phyloP scores from a whole-genome alignment of 73 alveolate species.

The Paramecium caudatum region DNA sequence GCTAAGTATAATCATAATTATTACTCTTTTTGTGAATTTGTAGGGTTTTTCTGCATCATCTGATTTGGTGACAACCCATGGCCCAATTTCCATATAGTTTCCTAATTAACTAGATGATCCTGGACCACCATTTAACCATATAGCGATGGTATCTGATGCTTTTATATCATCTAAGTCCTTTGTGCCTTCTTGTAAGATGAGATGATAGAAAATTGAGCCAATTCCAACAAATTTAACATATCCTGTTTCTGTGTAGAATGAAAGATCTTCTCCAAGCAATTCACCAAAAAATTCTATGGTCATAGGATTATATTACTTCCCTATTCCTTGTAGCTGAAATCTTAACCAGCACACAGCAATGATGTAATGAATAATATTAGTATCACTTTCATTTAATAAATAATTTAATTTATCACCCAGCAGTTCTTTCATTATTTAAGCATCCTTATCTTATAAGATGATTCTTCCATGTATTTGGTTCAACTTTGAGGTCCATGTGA shows the following conservation, averaged over 20 bases:
- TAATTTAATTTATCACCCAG: slow-evolving; percentile 27
- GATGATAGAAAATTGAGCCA: slow-evolving; percentile 13
- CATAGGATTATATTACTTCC: background rate
- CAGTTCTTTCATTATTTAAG: slow-evolving; percentile 90
- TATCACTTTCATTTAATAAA: slow-evolving; percentile 2
- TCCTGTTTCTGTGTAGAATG: slow-evolving; percentile 58
- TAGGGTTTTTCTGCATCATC: background rate
- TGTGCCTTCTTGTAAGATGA: slow-evolving; percentile 23
- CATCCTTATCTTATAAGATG: slow-evolving; percentile 91
- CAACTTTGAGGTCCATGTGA: slow-evolving; percentile 93
- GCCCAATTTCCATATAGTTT: slow-evolving; percentile 76
- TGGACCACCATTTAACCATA: slow-evolving; percentile 80
- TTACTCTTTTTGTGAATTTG: slow-evolving; percentile 7
- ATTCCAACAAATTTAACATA: background rate
- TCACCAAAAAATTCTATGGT: slow-evolving; percentile 3
- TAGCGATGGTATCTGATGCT: slow-evolving; percentile 2
- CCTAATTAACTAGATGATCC: slow-evolving; percentile 76
- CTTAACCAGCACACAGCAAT: background rate
- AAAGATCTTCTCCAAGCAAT: slow-evolving; percentile 4
- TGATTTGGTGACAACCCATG: background rate
- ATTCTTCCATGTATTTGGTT: slow-evolving; percentile 94
- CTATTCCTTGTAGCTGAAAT: background rate
- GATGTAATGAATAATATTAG: background rate
- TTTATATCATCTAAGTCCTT: background rate
- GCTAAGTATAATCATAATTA: background rate